Evolutionary conservation across 2,329 filamentous ascomycete genomes (phyloP), one percentile per base, ranked within the genome.

Genomic region (Aschersonia sp.): DNA sequence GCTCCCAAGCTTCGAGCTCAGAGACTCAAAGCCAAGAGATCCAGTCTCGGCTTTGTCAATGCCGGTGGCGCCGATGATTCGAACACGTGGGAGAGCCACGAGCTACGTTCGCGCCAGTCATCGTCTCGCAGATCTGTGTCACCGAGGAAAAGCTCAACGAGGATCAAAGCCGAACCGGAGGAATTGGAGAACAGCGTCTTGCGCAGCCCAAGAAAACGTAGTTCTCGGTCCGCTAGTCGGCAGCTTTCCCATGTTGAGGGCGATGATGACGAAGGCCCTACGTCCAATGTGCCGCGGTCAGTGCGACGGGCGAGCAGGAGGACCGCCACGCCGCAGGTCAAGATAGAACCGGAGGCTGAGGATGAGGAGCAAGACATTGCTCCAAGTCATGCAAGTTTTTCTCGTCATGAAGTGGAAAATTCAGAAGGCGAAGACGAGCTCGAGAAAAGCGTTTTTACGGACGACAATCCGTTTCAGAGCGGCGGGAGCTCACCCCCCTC

Each of bases 391-490:
- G 70, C 73, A 5, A 72, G 73, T 22, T 44, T 45, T 41, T 80
- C 72, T 55, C 79, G 81, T n/a, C 94, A 46, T 32, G 32, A 41
- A 29, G 6, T 92, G 5, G 35, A 46, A 5, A n/a, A 29, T 2
- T 45, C 43, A 11, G 40, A 45, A 5, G 48, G 51, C 12, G 53
- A 52, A 5, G 53, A 53, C 29, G 65, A 69, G 40, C 72, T 74
- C 6, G 74, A 76, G 35, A 51, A 55, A 35, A 83, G 74, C 56
- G 82, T 84, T 32, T 97, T 97, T 63, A 87, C 84, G 1, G 76
- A 82, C 55, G 87, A 95, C 47, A 97, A 97, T 58, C 89, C 90
- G 0, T 97, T 97, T 60, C 90, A 97, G 62, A 86, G 84, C 59
- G 84, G 87, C 41, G 47, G 49, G 4, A 84, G 82, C 62, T 83